Base-by-base conservation (phyloP, 257 asterid genomes). In the Linaria vulgaris region DNA sequence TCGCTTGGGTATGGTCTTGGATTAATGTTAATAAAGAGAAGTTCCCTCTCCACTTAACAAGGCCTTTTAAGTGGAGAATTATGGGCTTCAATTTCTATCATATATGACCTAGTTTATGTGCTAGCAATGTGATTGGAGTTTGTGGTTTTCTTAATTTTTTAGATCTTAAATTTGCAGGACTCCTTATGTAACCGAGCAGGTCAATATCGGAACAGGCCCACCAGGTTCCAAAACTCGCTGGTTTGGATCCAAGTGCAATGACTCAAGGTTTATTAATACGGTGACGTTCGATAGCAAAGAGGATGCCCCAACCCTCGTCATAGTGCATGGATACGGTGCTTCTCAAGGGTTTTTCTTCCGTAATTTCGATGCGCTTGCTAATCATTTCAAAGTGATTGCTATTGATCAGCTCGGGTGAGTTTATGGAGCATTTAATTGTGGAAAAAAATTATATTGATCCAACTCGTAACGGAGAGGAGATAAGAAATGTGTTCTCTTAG, bases 281-380 rank as follows among this genome's bases (percentile, higher is more conserved):
- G 91, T 92, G 59, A 87, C 89, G 69, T 89, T 92, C 68, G 91
- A 87, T 55, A 67, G 95, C 80, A 85, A 80, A 74, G 96, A 87
- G 72, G 97, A 79, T 47, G 80, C 99, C 52, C 99, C 97, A 30
- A 89, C 99, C 62, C 79, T 92, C 47, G 97, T 92, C 59, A 92
- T 92, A 97, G 91, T 92, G 52, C 99, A 92, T 39, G 99, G 99
- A 47, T 92, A 89, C 62, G 99, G 76, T 63, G 99, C 99, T 69
- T 92, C 99, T 15, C 99, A 92, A 53, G 99, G 99, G 24, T 92
- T 92, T 91, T 92, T 89, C 72, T 92, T 89, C 80, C 95, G 96
- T 44, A 92, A 92, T 61, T 92, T 89, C 44, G 95, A 80, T 70
- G 91, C 89, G 64, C 97, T 92, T 50, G 88, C 99, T 0, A 73